Evolutionary conservation across 805 yeast genomes (phyloP).

Genomic region (Kluyveromyces starmeri): DNA sequence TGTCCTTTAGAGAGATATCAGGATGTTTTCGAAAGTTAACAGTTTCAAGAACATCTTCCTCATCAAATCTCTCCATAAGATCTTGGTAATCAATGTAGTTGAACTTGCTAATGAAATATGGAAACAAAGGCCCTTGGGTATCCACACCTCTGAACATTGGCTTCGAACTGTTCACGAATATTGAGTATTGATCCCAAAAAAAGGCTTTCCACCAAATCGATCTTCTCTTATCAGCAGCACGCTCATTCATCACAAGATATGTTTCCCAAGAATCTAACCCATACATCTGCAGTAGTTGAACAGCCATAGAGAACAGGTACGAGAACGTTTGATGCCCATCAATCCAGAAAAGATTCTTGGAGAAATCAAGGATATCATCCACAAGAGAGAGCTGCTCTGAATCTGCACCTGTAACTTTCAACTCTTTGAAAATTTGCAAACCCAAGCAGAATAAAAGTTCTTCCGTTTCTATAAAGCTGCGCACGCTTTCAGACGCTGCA

Average conservation of each 20-base stretch:
- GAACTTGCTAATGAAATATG: conserved; percentile 17
- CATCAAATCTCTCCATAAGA: conserved; percentile 5
- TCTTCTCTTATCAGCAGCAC: conserved; percentile 23
- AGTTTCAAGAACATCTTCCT: conserved; percentile 1
- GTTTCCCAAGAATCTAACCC: conserved; percentile 29
- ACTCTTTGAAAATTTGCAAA: conserved; percentile 6
- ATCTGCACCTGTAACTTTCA: conserved; percentile 5
- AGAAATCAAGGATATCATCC: conserved; percentile 19
- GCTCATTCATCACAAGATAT: conserved; percentile 27
- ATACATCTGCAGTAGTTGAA: conserved; percentile 17
- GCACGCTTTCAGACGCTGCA: not conserved
- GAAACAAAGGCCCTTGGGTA: conserved; percentile 19
- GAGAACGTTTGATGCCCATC: conserved; percentile 13
- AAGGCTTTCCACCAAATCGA: conserved; percentile 26
- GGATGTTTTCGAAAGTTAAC: not conserved
- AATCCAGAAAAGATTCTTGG: conserved; percentile 21
- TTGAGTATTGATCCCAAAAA: conserved; percentile 16
- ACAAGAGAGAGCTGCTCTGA: conserved; percentile 15
- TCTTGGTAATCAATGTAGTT: conserved; percentile 9
- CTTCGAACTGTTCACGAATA: conserved; percentile 13
- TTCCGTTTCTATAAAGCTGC: conserved; percentile 1
- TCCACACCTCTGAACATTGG: conserved; percentile 17
- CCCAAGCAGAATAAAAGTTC: conserved; percentile 7
- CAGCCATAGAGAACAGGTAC: conserved; percentile 9
- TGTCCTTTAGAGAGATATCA: conserved; percentile 1